These are phyloP conservation scores for Phytophthora agathidicida DNA, from an alignment of 352 stramenopile species.

Conservation along the genomic window DNA sequence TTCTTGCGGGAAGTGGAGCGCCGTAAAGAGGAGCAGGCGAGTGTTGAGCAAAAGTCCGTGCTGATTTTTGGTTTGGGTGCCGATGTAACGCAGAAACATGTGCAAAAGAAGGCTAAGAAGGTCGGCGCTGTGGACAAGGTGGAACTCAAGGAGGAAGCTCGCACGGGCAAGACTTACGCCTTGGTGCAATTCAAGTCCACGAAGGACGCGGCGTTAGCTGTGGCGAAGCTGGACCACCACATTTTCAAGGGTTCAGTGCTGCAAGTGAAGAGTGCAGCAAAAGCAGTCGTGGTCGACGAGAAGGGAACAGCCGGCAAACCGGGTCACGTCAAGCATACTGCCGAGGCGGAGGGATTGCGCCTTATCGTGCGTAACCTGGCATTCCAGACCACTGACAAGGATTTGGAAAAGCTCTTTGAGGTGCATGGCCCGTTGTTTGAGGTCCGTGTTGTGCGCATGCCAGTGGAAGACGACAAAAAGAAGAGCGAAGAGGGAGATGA, in stretches of 20 bases:
- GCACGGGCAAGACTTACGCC: slow-evolving; percentile 65
- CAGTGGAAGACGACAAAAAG: slow-evolving; percentile 54
- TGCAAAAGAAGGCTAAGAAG: slow-evolving; percentile 86
- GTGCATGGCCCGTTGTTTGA: slow-evolving; percentile 71
- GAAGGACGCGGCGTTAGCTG: slow-evolving; percentile 52
- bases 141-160: slow-evolving; percentile 63
- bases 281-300: slow-evolving; percentile 32
- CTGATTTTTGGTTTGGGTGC: slow-evolving; percentile 73
- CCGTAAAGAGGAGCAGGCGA: slow-evolving; percentile 63
- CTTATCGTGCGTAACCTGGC: slow-evolving; percentile 87
- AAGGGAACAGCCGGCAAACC: slow-evolving; percentile 21
- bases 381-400: slow-evolving; percentile 78
- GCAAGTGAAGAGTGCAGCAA: slow-evolving; percentile 56
- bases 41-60: slow-evolving; percentile 67
- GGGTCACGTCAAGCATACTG: slow-evolving; percentile 36
- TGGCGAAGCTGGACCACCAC: slow-evolving; percentile 83
- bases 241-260: slow-evolving; percentile 84
- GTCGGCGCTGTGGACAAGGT: slow-evolving; percentile 58
- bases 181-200: slow-evolving; percentile 68
- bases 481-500: slow-evolving; percentile 26
- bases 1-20: slow-evolving; percentile 73
- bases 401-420: slow-evolving; percentile 78
- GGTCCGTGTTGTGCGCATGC: slow-evolving; percentile 74
- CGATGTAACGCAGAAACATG: slow-evolving; percentile 78
- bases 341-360: slow-evolving; percentile 61